Percentiles rank a stretch among this genome's conserved stretches.
Evolutionary conservation across 345 rosid species (phyloP).

Genomic region (Punica granatum): DNA sequence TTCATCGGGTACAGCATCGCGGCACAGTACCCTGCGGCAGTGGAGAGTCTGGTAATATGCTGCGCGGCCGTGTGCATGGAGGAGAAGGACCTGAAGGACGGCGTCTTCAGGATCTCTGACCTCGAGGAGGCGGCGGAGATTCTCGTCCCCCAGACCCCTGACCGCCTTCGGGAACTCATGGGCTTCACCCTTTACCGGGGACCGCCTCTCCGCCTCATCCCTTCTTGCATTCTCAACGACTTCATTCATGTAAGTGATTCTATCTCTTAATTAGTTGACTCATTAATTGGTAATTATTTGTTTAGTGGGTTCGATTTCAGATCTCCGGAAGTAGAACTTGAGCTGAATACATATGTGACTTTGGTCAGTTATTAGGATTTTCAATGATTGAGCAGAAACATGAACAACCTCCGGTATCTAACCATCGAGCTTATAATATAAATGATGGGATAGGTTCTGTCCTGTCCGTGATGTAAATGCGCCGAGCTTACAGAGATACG

Average conservation of each 20-base stretch:
- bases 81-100: conserved; percentile 62
- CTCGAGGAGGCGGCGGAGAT: conserved; percentile 61
- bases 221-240: conserved; percentile 50
- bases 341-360: too few relatives aligned
- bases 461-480: too few relatives aligned
- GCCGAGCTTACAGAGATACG: too few relatives aligned
- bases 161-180: conserved; percentile 50
- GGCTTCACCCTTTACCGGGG: conserved; percentile 35
- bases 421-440: too few relatives aligned
- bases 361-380: too few relatives aligned
- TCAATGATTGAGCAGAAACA: too few relatives aligned
- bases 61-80: conserved; percentile 75
- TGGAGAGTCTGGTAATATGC: conserved; percentile 64
- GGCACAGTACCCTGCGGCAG: conserved; percentile 43
- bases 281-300: too few relatives aligned
- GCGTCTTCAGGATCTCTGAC: conserved; percentile 50
- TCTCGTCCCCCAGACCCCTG: conserved; percentile 56
- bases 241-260: conserved; percentile 41
- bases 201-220: conserved; percentile 38
- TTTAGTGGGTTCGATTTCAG: too few relatives aligned
- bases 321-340: too few relatives aligned
- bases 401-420: too few relatives aligned
- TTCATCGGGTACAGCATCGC: conserved; percentile 77
- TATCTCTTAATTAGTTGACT: too few relatives aligned
- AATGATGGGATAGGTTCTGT: too few relatives aligned